phyloP scores from a whole-genome alignment of 805 yeast genomes.

The Cyberlindnera japonica region DNA sequence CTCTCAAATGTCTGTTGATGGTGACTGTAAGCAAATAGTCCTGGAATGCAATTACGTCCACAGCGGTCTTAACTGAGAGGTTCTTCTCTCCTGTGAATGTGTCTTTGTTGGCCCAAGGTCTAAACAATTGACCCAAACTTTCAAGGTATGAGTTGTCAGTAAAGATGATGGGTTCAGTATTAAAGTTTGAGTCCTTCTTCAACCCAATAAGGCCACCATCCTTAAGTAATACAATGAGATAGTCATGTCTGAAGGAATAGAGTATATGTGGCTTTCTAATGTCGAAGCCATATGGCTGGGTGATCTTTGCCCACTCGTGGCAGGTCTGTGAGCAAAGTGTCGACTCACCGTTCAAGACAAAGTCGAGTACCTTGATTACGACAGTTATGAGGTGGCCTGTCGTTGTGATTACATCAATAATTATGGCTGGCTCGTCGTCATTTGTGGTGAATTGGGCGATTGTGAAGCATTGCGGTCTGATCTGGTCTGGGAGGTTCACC shows the following conservation, averaged over 20 bases:
- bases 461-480: conserved; percentile 36
- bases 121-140: conserved; percentile 32
- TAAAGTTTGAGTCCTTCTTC: conserved; percentile 21
- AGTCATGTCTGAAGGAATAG: conserved; percentile 40
- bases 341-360: conserved; percentile 27
- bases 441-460: conserved; percentile 31
- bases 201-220: conserved; percentile 78
- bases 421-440: conserved; percentile 28
- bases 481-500: conserved; percentile 37
- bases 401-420: conserved; percentile 54
- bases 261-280: conserved; percentile 53
- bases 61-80: conserved; percentile 33
- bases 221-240: conserved; percentile 54
- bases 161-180: conserved; percentile 45
- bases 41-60: conserved; percentile 28
- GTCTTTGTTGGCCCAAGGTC: conserved; percentile 21
- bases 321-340: conserved; percentile 19
- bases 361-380: conserved; percentile 40
- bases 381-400: conserved; percentile 51
- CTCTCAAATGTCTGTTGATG: conserved; percentile 47
- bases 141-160: conserved; percentile 49
- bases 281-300: conserved; percentile 64
- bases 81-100: conserved; percentile 40
- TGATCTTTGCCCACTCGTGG: conserved; percentile 59
- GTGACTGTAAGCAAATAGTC: conserved; percentile 46